A percentile compares a stretch with the other conserved stretches of the same genome.
Conservation (phyloP, 495 filamentous ascomycete genomes). For the Neurospora sp. region DNA sequence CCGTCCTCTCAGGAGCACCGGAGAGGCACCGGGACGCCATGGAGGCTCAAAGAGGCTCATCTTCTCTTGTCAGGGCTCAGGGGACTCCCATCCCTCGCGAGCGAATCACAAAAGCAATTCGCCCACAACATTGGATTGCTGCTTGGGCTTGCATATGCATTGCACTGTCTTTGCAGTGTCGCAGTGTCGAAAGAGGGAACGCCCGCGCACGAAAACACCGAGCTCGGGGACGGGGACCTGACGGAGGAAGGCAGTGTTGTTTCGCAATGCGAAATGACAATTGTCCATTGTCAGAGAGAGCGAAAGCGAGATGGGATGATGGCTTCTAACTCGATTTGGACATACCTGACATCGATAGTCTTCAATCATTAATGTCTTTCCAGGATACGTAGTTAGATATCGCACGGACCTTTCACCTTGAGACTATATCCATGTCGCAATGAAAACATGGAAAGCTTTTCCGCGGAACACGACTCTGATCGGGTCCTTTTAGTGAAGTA, state of each 20-base stretch:
- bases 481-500: background rate
- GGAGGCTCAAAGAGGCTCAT: background rate
- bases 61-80: background rate
- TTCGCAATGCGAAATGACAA: background rate
- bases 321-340: background rate
- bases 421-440: background rate
- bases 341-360: background rate
- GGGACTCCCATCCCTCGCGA: background rate
- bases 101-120: background rate
- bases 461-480: background rate
- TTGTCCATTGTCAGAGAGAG: background rate
- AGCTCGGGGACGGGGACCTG: background rate
- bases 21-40: background rate
- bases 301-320: background rate
- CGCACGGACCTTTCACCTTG: background rate
- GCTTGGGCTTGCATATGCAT: background rate
- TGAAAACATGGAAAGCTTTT: background rate
- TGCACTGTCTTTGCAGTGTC: background rate
- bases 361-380: background rate
- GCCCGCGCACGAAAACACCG: background rate
- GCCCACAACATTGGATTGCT: background rate
- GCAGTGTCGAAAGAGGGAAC: background rate
- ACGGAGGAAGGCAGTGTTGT: background rate
- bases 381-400: background rate
- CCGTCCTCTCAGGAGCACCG: background rate